These are phyloP conservation scores for Fraxinus platypoda DNA, from an alignment of 305 asterid genomes.

Conservation along the genomic window DNA sequence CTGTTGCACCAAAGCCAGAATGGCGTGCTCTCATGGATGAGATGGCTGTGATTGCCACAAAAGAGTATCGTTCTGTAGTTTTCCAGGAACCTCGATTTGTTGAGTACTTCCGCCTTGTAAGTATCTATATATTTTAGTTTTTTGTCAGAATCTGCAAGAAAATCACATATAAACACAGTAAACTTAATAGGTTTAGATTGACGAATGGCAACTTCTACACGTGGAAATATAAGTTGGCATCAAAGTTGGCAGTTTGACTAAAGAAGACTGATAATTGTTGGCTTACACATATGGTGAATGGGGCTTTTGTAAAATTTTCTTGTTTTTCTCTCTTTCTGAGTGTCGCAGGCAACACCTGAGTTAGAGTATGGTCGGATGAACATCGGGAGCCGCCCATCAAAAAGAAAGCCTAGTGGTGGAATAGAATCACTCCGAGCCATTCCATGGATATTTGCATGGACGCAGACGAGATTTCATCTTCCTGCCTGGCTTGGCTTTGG, in stretches of 20 bases:
- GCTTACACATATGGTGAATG: background rate
- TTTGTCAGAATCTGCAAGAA: background rate
- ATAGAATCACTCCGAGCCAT: constrained; percentile 91
- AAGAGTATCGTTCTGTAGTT: constrained; percentile 74
- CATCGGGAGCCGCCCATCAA: constrained; percentile 90
- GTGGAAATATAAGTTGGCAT: background rate
- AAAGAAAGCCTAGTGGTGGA: constrained; percentile 91
- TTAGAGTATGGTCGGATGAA: constrained; percentile 92
- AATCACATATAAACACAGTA: background rate
- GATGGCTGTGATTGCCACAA: constrained; percentile 74
- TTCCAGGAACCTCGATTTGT: constrained; percentile 88
- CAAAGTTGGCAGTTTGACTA: background rate
- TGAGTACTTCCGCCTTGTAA: constrained; percentile 87
- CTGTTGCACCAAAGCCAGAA: constrained; percentile 75
- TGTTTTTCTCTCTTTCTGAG: background rate
- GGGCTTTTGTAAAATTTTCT: background rate
- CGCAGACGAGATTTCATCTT: constrained; percentile 90
- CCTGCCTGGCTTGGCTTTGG: constrained; percentile 97
- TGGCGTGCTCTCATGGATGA: constrained; percentile 86
- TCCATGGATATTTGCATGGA: constrained; percentile 98
- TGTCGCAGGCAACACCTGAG: constrained; percentile 79
- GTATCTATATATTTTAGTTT: constrained; percentile 23
- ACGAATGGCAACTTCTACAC: background rate
- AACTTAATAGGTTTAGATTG: background rate
- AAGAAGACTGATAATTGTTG: background rate